Conservation (phyloP, 257 asterid species). For the Nicotiana tomentosiformis region DNA sequence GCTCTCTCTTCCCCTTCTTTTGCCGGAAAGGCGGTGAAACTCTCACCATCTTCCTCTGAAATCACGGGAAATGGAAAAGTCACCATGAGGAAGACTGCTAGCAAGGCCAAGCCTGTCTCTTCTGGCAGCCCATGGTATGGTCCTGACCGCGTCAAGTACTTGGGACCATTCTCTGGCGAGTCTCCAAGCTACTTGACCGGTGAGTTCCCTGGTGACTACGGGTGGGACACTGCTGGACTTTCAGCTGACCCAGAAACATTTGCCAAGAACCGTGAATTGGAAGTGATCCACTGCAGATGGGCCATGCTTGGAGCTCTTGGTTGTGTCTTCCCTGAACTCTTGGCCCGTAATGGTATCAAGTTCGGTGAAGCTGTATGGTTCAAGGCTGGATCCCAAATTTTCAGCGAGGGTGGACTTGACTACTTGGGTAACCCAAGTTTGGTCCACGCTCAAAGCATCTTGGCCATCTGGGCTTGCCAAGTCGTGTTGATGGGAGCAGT, state of each 20-base stretch:
- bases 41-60: slow-evolving; percentile 32
- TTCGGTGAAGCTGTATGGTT: slow-evolving; percentile 44
- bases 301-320: slow-evolving; percentile 49
- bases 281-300: slow-evolving; percentile 38
- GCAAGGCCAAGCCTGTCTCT: slow-evolving; percentile 22
- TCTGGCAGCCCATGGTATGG: slow-evolving; percentile 39
- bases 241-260: slow-evolving; percentile 43
- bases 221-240: slow-evolving; percentile 51
- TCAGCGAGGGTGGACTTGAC: slow-evolving; percentile 37
- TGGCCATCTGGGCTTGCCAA: slow-evolving; percentile 41
- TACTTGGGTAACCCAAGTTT: slow-evolving; percentile 41
- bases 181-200: slow-evolving; percentile 42
- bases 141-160: slow-evolving; percentile 31
- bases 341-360: slow-evolving; percentile 38
- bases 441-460: slow-evolving; percentile 36
- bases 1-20: slow-evolving; percentile 55
- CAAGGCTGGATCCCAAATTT: slow-evolving; percentile 36
- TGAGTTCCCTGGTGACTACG: slow-evolving; percentile 49
- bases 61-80: slow-evolving; percentile 22
- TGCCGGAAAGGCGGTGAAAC: slow-evolving; percentile 43
- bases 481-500: slow-evolving; percentile 44
- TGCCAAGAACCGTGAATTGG: slow-evolving; percentile 35
- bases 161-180: slow-evolving; percentile 42
- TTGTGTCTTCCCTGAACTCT: slow-evolving; percentile 41
- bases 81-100: slow-evolving; percentile 36